Conservation (phyloP, 208 protist species). For the Leishmania guyanensis region DNA sequence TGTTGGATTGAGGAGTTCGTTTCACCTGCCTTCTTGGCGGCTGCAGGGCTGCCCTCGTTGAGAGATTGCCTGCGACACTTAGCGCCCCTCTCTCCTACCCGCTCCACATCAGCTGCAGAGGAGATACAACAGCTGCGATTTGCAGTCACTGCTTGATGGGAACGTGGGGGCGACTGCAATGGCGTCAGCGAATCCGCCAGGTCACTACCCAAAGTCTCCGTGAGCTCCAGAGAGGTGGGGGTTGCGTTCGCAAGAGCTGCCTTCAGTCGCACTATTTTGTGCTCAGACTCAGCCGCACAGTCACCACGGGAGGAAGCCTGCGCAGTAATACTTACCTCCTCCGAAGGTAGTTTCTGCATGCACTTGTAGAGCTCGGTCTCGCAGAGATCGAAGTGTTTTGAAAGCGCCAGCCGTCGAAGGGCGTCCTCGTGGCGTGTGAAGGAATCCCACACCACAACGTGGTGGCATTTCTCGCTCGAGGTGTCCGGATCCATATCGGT, state of each 20-base stretch:
- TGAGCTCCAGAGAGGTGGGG: not conserved
- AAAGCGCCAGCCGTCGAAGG: constrained; percentile 22
- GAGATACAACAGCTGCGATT: not conserved
- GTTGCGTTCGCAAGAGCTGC: not conserved
- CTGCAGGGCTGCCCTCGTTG: not conserved
- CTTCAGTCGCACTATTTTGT: constrained; percentile 14
- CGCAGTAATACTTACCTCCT: constrained; percentile 5
- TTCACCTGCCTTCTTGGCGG: not conserved
- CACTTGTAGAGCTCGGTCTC: constrained; percentile 24
- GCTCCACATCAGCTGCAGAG: not conserved
- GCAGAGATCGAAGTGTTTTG: constrained; percentile 12
- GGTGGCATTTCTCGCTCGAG: constrained; percentile 11
- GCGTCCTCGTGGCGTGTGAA: constrained; percentile 33
- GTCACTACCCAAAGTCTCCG: not conserved
- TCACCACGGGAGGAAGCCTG: not conserved
- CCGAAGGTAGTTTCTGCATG: constrained; percentile 6
- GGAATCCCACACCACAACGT: constrained; percentile 16
- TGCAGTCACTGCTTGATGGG: not conserved
- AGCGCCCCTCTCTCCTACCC: not conserved
- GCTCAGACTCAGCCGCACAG: not conserved
- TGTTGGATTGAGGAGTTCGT: not conserved
- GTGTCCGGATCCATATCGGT: constrained; percentile 12
- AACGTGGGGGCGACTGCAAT: not conserved
- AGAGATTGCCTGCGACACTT: not conserved
- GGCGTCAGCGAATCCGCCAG: not conserved